A percentile compares a stretch with the other conserved stretches of the same genome.
Evolutionary conservation across 2,329 filamentous ascomycete genomes (phyloP).

Genomic region (Podosphaera fusca): DNA sequence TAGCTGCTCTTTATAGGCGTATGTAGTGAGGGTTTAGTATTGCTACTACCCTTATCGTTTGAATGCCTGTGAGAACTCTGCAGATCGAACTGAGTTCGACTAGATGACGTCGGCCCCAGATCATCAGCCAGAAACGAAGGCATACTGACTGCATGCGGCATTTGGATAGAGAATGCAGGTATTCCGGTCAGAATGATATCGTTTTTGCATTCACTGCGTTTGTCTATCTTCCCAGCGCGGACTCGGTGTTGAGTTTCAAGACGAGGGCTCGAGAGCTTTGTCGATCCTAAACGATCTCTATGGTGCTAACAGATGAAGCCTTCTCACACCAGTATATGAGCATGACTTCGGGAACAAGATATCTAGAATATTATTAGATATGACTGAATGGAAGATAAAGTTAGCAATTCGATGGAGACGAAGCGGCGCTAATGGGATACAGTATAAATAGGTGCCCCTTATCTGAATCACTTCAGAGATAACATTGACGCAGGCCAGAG

Average conservation of each 20-base stretch:
- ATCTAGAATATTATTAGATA: too few species aligned
- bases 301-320: neutral
- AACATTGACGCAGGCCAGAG: too few species aligned
- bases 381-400: too few species aligned
- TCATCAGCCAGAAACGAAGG: slow-evolving; percentile 26
- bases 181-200: neutral
- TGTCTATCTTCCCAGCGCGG: neutral
- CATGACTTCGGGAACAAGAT: neutral
- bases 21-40: slow-evolving; percentile 10
- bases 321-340: neutral
- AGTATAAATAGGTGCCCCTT: too few species aligned
- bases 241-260: neutral
- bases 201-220: neutral
- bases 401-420: too few species aligned
- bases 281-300: neutral
- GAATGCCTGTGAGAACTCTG: slow-evolving; percentile 17
- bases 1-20: slow-evolving; percentile 16
- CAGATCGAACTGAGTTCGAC: slow-evolving; percentile 14
- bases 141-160: slow-evolving; percentile 26
- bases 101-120: slow-evolving; percentile 13
- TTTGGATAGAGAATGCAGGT: slow-evolving; percentile 11
- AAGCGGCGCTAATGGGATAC: too few species aligned
- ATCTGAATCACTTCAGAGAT: too few species aligned
- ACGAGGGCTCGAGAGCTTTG: neutral
- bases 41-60: slow-evolving; percentile 16